Evolutionary conservation across 352 stramenopile species (phyloP), one percentile per base, ranked within the genome.

Genomic region (Pythium brassicae): DNA sequence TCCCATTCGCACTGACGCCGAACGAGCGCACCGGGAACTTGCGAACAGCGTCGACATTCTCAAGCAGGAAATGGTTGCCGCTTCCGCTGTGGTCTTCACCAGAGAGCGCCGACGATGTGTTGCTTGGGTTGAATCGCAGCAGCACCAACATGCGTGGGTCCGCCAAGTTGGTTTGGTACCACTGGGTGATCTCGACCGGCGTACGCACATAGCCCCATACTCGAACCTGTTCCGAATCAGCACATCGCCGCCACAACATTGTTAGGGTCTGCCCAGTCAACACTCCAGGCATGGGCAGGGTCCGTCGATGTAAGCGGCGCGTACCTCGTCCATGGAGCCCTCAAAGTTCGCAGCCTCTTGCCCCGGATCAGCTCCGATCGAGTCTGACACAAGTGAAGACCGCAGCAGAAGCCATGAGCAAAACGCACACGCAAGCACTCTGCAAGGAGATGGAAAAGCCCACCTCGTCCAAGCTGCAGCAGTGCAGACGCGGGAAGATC

Each of bases 391-490:
- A 37, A 22, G 46, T 35, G 7, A 20, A 37, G 9, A 11, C 32
- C 23, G 10, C 22, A 34, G 42, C 12, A n/a, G 17, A 10, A n/a
- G 22, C 35, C 45, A 20, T 43, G 22, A 58, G 14, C 15, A 37
- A 7, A 37, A 8, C 32, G 1, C 9, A 37, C 9, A 11, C 32
- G 32, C 2, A 37, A 11, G 23, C 26, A 35, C 17, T 14, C 25
- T 40, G 23, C 19, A 10, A 34, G 34, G 23, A 20, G 19, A 54
- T n/a, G n/a, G 9, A 9, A 37, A 37, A 37, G 8, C 43, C 14
- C 69, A 84, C 76, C 59, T 68, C 66, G 55, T 50, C 76, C 76
- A 47, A 86, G 60, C 55, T 86, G 76, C 5, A 86, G 57, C 45
- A 60, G 63, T 2, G 59, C 63, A 29, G 53, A 57, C 11, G 12